Base-by-base conservation (phyloP, 2,329 filamentous ascomycete genomes). In the Monilinia aucupariae region DNA sequence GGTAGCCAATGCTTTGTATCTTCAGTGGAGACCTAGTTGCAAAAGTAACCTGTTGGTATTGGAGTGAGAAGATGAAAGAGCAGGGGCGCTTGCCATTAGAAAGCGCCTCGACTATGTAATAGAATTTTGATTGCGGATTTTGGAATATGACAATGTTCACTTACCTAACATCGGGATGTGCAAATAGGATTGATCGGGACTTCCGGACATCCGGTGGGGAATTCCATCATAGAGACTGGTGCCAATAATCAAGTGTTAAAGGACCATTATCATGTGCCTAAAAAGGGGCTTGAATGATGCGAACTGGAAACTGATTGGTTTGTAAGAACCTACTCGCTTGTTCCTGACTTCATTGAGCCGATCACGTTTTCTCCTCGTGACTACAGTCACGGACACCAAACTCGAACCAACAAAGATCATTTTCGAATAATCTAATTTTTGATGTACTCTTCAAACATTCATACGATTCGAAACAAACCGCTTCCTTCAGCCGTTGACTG, bases 191-290 rank as follows among this genome's bases (percentile, higher is more conserved):
- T 34, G 22, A 27, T 17, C 25, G 13, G 37, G n/a, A 32, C 22
- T 22, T 27, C 9, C 59, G 59, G 59, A 61, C 50, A 55, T 61
- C 59, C 59, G 59, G 4, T 61, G 59, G 59, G 59, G 59, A 27
- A 45, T 55, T 25, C 59, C 41, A 50, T 50, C 41, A 61, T 30
- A 48, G 32, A 55, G 17, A n/a, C 30, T 61, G 6, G 6, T 54
- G 39, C 30, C 17, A 43, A 9, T 56, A 17, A 45, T 47, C 10
- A 39, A 43, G 7, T 43, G 41, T 30, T 25, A 27, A 27, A 22
- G 13, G 3, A 3, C 15, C 37, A 39, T 22, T 43, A 17, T 17
- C 12, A 30, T 52, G 2, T 49, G 25, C 12, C 20, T 43, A 52
- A 13, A 47, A 27, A 13, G 20, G 13, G 22, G 30, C 49, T 47